phyloP scores from a whole-genome alignment of 352 stramenopile species.

The Phytophthora colocasiae region DNA sequence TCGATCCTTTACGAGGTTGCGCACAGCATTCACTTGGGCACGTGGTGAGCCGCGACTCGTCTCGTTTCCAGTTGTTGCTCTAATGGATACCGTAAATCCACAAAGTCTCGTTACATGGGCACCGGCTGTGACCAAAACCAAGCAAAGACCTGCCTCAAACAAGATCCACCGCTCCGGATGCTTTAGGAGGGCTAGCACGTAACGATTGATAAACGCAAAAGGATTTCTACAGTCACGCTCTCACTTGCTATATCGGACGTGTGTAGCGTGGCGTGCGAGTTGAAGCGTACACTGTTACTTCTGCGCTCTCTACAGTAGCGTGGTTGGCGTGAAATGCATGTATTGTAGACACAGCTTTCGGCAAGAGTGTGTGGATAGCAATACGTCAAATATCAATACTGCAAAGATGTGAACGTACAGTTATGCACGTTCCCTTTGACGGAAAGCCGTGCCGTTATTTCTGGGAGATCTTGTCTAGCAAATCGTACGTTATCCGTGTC shows the following conservation, averaged over 20 bases:
- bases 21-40: slow-evolving; percentile 18
- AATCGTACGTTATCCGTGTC: too few species aligned
- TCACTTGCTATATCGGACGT: too few species aligned
- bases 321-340: not conserved
- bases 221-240: slow-evolving; percentile 34
- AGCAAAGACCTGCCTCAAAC: slow-evolving; percentile 2
- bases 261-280: too few species aligned
- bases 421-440: not conserved
- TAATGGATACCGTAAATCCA: slow-evolving; percentile 17
- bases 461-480: slow-evolving; percentile 4
- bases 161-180: slow-evolving; percentile 15
- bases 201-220: slow-evolving; percentile 7
- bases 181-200: not conserved
- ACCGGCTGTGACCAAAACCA: slow-evolving; percentile 11
- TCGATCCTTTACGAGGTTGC: slow-evolving; percentile 36
- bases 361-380: too few species aligned
- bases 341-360: not conserved
- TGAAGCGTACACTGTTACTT: not conserved
- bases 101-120: slow-evolving; percentile 22
- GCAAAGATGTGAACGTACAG: too few species aligned
- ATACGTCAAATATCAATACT: not conserved
- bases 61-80: slow-evolving; percentile 27
- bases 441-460: not conserved
- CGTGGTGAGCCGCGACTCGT: slow-evolving; percentile 16
- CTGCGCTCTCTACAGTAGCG: slow-evolving; percentile 8